Evolutionary conservation across 352 stramenopile species (phyloP), one percentile per base, ranked within the genome.

Genomic region (Pythium diclinum): DNA sequence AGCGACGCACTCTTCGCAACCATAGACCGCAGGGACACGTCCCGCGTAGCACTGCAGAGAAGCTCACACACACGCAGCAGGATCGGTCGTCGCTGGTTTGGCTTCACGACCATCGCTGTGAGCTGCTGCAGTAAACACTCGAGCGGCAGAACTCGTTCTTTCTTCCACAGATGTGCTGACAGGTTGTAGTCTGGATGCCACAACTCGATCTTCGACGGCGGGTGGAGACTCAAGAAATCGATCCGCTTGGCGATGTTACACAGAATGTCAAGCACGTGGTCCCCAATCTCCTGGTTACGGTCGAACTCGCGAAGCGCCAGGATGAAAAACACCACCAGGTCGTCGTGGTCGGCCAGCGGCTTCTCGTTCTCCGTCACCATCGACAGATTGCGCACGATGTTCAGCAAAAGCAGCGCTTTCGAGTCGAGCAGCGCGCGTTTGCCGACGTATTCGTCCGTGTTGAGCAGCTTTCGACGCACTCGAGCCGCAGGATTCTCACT

Each of bases 361-460:
- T 81, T 78, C 59, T 91, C 78, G 61, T 94, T 94, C 21, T 78
- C 85, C 4, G 70, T 55, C n/a, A 92, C 71, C 72, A 91, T 85
- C 5, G 81, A 79, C 42, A 92, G 60, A 40, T 94, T 94, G 34
- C 85, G 81, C 33, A 94, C 14, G n/a, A 94, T 87, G 56, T 94
- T 91, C 54, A 94, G 69, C 56, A 94, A 61, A 33, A 85, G 59
- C 30, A 90, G 60, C 0, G 73, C 78, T 7, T 75, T 72, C 1
- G 81, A 83, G 46, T 85, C 77, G 47, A 88, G 53, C 16, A 90
- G 58, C 62, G 88, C 81, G 7, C 80, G 76, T 56, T 85, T 73
- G 0, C 76, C 81, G 2, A 80, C 61, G 19, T 74, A 67, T 10
- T 74, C 57, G 13, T 61, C 71, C 44, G 78, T 57, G 63, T 89